phyloP scores from a whole-genome alignment of 768 basidiomycete species.

The Mycena metata region DNA sequence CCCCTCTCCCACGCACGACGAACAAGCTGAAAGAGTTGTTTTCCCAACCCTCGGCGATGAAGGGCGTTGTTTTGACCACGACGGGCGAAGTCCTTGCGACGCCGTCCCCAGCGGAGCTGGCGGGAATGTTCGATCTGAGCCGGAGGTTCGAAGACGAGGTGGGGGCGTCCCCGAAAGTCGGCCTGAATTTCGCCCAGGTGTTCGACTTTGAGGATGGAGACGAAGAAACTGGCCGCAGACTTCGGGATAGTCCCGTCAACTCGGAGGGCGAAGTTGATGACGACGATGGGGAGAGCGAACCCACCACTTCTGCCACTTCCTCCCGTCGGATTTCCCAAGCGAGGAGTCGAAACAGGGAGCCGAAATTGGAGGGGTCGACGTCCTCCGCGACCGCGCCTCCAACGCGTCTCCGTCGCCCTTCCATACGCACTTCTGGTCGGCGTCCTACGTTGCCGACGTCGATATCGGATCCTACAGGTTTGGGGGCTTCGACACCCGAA shows the following conservation, averaged over 20 bases:
- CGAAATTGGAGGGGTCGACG: slow-evolving; percentile 13
- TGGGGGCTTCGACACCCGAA: slow-evolving; percentile 34
- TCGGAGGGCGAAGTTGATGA: slow-evolving; percentile 38
- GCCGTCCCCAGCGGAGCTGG: slow-evolving; percentile 75
- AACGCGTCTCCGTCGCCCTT: slow-evolving; percentile 68
- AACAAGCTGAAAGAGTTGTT: slow-evolving; percentile 44
- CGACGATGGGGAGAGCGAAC: slow-evolving; percentile 26
- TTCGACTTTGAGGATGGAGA: slow-evolving; percentile 75
- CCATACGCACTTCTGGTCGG: slow-evolving; percentile 59
- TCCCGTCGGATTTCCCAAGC: slow-evolving; percentile 15
- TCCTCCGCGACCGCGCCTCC: slow-evolving; percentile 50
- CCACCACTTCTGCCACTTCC: not conserved
- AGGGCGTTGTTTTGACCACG: slow-evolving; percentile 82
- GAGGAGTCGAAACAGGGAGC: slow-evolving; percentile 9
- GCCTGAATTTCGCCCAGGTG: slow-evolving; percentile 82
- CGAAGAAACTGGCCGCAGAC: slow-evolving; percentile 46
- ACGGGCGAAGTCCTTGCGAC: slow-evolving; percentile 83
- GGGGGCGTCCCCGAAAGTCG: slow-evolving; percentile 72
- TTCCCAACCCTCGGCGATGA: slow-evolving; percentile 70
- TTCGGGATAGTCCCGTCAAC: slow-evolving; percentile 39
- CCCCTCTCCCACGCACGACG: slow-evolving; percentile 62
- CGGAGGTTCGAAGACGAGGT: slow-evolving; percentile 39
- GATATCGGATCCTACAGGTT: slow-evolving; percentile 55
- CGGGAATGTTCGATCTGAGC: slow-evolving; percentile 67
- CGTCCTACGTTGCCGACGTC: slow-evolving; percentile 54